These are phyloP conservation scores for Cubamyces sp. DNA, from an alignment of 768 basidiomycete species.

Conservation along the genomic window DNA sequence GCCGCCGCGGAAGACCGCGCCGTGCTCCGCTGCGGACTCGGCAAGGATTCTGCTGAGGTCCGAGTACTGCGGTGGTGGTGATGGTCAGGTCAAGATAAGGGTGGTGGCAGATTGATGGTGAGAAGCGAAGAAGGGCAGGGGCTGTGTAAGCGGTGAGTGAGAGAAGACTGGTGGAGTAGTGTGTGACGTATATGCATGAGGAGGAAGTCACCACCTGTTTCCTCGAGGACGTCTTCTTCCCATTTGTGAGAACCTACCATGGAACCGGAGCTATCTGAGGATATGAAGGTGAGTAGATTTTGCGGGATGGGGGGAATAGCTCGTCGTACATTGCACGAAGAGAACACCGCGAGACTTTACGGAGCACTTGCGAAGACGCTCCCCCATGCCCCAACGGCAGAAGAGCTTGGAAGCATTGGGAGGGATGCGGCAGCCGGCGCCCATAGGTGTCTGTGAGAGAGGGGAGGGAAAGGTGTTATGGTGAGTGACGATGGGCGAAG, in stretches of 20 bases:
- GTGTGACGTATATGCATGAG: slow-evolving; percentile 49
- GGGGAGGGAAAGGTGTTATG: not conserved
- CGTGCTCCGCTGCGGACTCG: slow-evolving; percentile 26
- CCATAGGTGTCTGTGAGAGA: slow-evolving; percentile 25
- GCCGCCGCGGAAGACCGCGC: slow-evolving; percentile 26
- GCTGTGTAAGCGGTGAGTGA: not conserved
- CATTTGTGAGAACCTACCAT: slow-evolving; percentile 50
- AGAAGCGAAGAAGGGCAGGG: not conserved
- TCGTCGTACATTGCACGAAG: slow-evolving; percentile 26
- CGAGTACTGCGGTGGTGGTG: slow-evolving; percentile 27
- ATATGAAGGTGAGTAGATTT: not conserved
- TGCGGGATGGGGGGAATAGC: not conserved
- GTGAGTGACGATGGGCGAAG: not conserved
- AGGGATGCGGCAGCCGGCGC: slow-evolving; percentile 48
- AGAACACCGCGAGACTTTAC: slow-evolving; percentile 29
- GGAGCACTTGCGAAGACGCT: slow-evolving; percentile 41
- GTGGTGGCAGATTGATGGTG: not conserved
- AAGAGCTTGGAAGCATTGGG: slow-evolving; percentile 63
- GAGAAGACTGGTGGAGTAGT: not conserved
- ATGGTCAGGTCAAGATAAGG: not conserved
- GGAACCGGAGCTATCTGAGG: slow-evolving; percentile 48
- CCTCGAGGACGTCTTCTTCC: slow-evolving; percentile 49
- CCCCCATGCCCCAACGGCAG: slow-evolving; percentile 58
- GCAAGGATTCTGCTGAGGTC: slow-evolving; percentile 35
- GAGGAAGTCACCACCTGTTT: slow-evolving; percentile 52